Conservation (phyloP, 2,329 filamentous ascomycete species). For the Nemania sp. region DNA sequence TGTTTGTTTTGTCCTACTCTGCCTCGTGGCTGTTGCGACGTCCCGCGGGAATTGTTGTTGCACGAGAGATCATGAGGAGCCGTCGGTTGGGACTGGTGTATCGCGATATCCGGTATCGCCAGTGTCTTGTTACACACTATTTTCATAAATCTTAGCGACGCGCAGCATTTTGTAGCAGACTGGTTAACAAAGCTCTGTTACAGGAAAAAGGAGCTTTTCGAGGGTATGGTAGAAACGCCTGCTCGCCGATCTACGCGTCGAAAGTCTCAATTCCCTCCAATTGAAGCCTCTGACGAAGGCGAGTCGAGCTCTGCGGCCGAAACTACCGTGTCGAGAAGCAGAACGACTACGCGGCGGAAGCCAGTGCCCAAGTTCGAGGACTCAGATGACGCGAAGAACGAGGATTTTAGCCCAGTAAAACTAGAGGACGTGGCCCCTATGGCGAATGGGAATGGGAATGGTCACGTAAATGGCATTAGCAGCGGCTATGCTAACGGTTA, state of each 20-base stretch:
- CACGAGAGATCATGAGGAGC: neutral
- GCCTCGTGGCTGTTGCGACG: too few species aligned
- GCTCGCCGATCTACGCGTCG: constrained; percentile 52
- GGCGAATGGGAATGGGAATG: constrained; percentile 21
- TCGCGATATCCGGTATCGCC: neutral
- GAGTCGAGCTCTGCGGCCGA: constrained; percentile 55
- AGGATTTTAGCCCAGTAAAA: constrained; percentile 37
- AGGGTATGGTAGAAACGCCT: constrained; percentile 64
- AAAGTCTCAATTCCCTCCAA: constrained; percentile 50
- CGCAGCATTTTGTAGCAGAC: neutral
- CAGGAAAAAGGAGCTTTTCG: constrained; percentile 64
- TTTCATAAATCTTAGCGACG: neutral
- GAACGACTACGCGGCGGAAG: constrained; percentile 51
- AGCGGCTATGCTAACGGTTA: neutral
- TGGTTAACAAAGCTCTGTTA: constrained; percentile 10
- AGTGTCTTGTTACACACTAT: neutral
- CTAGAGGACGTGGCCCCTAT: constrained; percentile 32
- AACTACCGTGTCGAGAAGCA: constrained; percentile 41
- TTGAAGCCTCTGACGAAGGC: constrained; percentile 52
- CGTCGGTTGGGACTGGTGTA: neutral
- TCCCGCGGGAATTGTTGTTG: constrained; percentile 1
- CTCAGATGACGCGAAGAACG: constrained; percentile 40
- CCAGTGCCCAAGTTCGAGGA: constrained; percentile 55
- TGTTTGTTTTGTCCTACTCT: constrained; percentile 9
- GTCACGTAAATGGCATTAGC: neutral